Evolutionary conservation across 1,284 basidiomycete genomes (phyloP).

Genomic region (Takashimella tepidaria): DNA sequence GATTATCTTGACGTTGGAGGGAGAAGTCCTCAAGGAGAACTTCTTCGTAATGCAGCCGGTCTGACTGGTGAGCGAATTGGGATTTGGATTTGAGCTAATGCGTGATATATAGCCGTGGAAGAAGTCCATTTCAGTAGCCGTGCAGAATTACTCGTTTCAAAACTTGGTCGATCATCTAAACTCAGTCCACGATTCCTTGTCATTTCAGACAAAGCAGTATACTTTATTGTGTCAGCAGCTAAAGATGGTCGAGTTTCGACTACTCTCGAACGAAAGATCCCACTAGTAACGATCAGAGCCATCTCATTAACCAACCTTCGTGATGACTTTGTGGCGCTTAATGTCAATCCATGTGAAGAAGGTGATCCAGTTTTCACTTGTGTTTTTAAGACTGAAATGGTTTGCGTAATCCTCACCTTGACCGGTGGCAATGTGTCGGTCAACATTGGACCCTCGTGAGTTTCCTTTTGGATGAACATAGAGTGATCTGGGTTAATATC

Average conservation of each 20-base stretch:
- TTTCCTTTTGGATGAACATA: constrained; percentile 9
- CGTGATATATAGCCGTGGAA: constrained; percentile 58
- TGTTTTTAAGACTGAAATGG: constrained; percentile 93
- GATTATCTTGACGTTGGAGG: constrained; percentile 93
- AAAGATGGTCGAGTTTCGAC: constrained; percentile 64
- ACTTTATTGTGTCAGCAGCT: constrained; percentile 68
- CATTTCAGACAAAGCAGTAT: constrained; percentile 80
- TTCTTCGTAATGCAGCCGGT: constrained; percentile 68
- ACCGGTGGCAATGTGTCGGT: constrained; percentile 74
- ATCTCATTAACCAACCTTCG: constrained; percentile 81
- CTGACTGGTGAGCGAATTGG: constrained; percentile 64
- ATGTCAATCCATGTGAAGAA: constrained; percentile 72
- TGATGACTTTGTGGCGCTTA: constrained; percentile 90
- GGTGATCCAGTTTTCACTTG: constrained; percentile 92
- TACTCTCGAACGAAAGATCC: constrained; percentile 80
- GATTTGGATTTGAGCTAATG: constrained; percentile 4
- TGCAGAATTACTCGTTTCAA: constrained; percentile 79
- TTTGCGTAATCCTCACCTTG: constrained; percentile 72
- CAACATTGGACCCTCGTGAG: constrained; percentile 69
- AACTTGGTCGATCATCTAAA: constrained; percentile 82
- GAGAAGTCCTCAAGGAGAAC: constrained; percentile 71
- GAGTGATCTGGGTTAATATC: not conserved
- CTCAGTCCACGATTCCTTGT: constrained; percentile 86
- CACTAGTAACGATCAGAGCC: constrained; percentile 76
- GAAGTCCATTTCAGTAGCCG: constrained; percentile 81